phyloP scores from a whole-genome alignment of 2,329 filamentous ascomycete genomes.

The Colletotrichum sp. region DNA sequence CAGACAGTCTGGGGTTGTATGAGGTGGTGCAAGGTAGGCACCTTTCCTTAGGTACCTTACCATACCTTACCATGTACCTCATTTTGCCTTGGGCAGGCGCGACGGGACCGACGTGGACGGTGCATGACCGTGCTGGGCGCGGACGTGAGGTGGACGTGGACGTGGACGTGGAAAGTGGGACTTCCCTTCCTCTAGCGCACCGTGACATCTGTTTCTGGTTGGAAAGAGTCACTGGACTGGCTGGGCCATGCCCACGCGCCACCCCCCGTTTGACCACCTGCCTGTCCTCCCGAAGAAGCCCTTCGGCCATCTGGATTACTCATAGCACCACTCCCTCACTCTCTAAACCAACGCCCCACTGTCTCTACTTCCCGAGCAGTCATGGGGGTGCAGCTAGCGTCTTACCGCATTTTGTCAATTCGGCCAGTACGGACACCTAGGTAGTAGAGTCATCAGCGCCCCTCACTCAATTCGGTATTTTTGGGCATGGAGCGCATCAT shows the following conservation, averaged over 20 bases:
- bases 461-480: background rate
- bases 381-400: background rate
- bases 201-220: slow-evolving; percentile 1
- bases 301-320: background rate
- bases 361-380: background rate
- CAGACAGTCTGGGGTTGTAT: background rate
- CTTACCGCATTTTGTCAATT: background rate
- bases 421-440: background rate
- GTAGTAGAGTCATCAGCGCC: background rate
- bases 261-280: background rate
- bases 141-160: background rate
- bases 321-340: background rate
- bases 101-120: background rate
- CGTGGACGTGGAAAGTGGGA: slow-evolving; percentile 15
- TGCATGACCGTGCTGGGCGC: background rate
- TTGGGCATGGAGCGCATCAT: background rate
- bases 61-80: background rate
- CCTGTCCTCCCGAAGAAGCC: background rate
- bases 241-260: background rate
- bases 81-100: background rate
- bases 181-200: background rate
- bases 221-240: slow-evolving; percentile 16
- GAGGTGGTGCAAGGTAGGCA: background rate
- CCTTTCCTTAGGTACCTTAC: background rate
- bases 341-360: background rate